Percentiles rank a stretch among this genome's conserved stretches.
phyloP scores from a whole-genome alignment of 768 basidiomycete species.

The Gloeostereum incarnatum region DNA sequence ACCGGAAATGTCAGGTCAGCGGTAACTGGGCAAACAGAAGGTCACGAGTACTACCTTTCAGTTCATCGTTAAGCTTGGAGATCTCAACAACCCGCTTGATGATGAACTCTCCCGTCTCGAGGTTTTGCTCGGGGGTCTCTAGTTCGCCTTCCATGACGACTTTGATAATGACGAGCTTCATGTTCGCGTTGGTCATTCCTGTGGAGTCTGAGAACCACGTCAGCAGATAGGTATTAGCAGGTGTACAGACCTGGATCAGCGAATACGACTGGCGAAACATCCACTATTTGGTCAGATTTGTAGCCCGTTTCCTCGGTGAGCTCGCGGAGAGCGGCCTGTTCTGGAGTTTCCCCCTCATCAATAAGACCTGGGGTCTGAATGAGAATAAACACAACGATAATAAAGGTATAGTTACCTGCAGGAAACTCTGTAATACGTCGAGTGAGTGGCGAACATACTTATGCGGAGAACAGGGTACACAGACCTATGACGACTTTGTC shows the following conservation, averaged over 20 bases:
- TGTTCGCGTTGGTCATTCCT: conserved; percentile 94
- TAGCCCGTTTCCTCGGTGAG: conserved; percentile 92
- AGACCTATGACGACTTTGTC: conserved; percentile 67
- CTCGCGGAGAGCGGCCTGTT: conserved; percentile 77
- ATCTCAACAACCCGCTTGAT: conserved; percentile 64
- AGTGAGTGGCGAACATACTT: not conserved
- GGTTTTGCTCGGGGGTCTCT: conserved; percentile 60
- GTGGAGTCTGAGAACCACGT: conserved; percentile 1
- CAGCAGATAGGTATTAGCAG: conserved; percentile 1
- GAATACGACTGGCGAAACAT: conserved; percentile 54
- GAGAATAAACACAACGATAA: conserved; percentile 8
- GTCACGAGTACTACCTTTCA: conserved; percentile 49
- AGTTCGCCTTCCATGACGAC: conserved; percentile 61
- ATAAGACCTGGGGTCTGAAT: conserved; percentile 50
- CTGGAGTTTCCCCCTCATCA: conserved; percentile 77
- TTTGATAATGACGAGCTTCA: conserved; percentile 74
- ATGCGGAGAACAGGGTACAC: conserved; percentile 3
- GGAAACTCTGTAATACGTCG: conserved; percentile 5
- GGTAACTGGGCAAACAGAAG: not conserved
- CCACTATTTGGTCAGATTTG: conserved; percentile 52
- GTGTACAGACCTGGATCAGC: conserved; percentile 55
- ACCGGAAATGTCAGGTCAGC: conserved; percentile 3
- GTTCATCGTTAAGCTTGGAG: conserved; percentile 44
- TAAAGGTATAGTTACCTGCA: conserved; percentile 15
- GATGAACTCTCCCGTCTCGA: conserved; percentile 86